A percentile compares a stretch with the other conserved stretches of the same genome.
Conservation (phyloP, 208 protist species). For the Strigomonas oncopelti region DNA sequence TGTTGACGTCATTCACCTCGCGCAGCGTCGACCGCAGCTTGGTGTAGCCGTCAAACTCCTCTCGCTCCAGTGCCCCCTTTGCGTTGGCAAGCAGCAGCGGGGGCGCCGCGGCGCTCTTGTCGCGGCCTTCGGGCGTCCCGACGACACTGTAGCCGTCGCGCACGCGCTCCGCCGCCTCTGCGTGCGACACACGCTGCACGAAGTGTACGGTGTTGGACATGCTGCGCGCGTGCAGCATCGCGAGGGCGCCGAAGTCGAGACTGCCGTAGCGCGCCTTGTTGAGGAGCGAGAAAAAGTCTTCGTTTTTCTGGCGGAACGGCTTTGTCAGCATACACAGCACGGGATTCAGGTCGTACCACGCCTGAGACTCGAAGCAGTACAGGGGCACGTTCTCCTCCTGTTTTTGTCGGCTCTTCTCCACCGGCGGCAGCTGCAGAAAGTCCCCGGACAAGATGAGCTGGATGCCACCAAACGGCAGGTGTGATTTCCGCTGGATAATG, state of each 20-base stretch:
- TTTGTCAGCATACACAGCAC: constrained; percentile 54
- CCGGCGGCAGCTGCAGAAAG: constrained; percentile 89
- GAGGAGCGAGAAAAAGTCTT: constrained; percentile 58
- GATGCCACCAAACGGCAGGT: constrained; percentile 87
- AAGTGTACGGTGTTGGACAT: constrained; percentile 33
- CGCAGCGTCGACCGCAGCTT: constrained; percentile 53
- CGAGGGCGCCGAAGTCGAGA: constrained; percentile 30
- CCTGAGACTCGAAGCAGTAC: constrained; percentile 76
- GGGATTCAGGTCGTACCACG: constrained; percentile 63
- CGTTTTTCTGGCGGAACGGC: constrained; percentile 67
- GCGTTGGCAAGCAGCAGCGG: constrained; percentile 2
- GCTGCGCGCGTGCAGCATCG: constrained; percentile 37
- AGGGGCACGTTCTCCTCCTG: neutral
- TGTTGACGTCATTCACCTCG: constrained; percentile 68
- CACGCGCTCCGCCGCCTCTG: neutral
- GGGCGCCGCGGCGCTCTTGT: no score
- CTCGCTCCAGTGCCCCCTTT: constrained; percentile 1
- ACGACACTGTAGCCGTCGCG: no score
- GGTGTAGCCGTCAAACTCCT: constrained; percentile 56
- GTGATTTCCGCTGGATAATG: neutral
- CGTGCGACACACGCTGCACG: constrained; percentile 4
- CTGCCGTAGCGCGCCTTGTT: constrained; percentile 75
- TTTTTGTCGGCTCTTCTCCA: constrained; percentile 23
- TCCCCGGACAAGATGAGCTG: constrained; percentile 90
- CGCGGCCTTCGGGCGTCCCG: no score